These are phyloP conservation scores for Meira nashicola DNA, from an alignment of 1,284 basidiomycete genomes.

Conservation along the genomic window DNA sequence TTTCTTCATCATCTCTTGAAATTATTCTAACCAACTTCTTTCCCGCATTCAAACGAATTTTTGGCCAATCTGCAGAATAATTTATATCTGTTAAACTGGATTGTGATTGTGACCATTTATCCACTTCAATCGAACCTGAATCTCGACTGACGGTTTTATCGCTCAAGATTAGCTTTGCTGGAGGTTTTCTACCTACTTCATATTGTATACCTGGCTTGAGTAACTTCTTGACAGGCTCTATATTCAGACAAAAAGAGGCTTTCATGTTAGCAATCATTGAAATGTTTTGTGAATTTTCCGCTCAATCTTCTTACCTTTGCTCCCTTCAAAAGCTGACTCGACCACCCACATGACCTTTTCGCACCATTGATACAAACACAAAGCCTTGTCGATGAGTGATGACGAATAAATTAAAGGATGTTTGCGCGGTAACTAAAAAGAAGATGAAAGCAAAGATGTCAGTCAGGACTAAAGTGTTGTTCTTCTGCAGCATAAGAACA, in stretches of 20 bases:
- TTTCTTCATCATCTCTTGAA: neutral
- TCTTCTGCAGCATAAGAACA: too few relatives aligned
- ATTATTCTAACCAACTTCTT: conserved; percentile 2
- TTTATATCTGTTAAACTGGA: neutral
- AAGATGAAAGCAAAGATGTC: too few relatives aligned
- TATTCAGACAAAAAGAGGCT: neutral
- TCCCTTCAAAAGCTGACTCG: conserved; percentile 29
- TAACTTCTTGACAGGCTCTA: conserved; percentile 17
- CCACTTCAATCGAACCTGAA: conserved; percentile 26
- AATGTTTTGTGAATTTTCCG: too few relatives aligned
- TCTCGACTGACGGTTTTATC: conserved; percentile 34
- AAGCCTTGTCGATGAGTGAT: too few relatives aligned
- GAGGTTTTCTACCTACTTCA: conserved; percentile 35
- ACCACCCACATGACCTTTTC: conserved; percentile 28
- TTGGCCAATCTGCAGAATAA: conserved; percentile 18
- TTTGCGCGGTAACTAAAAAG: too few relatives aligned
- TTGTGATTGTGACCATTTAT: neutral
- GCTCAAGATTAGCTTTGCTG: conserved; percentile 36
- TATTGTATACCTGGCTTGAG: conserved; percentile 38
- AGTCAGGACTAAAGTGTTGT: too few relatives aligned
- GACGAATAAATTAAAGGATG: too few relatives aligned
- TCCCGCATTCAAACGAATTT: conserved; percentile 13
- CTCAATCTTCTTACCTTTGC: conserved; percentile 16
- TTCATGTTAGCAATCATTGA: conserved; percentile 10
- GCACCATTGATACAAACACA: too few relatives aligned